Percentiles rank a stretch among this genome's conserved stretches.
Conservation (phyloP, 2,329 filamentous ascomycete species). For the Colletotrichum zoysiae region DNA sequence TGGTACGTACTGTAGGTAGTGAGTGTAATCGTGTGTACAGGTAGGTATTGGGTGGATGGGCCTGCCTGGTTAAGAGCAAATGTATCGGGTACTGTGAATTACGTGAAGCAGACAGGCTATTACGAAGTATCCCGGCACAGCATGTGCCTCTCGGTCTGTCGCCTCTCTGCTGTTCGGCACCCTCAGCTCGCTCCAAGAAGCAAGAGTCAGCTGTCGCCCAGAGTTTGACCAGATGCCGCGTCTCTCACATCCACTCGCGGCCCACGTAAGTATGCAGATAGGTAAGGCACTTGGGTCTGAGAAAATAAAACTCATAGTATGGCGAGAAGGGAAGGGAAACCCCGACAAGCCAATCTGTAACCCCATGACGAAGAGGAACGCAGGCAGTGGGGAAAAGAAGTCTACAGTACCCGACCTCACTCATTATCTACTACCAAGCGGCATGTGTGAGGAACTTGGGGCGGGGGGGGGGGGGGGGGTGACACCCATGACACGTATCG, state of each 20-base stretch:
- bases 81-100: constrained; percentile 1
- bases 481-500: neutral
- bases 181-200: constrained; percentile 1
- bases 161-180: constrained; percentile 15
- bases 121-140: neutral
- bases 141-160: neutral
- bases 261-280: neutral
- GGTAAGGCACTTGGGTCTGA: neutral
- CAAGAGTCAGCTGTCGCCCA: constrained; percentile 22
- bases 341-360: neutral
- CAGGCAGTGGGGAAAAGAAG: neutral
- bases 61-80: neutral
- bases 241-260: neutral
- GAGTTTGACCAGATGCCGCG: constrained; percentile 6
- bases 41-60: constrained; percentile 5
- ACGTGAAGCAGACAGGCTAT: no score
- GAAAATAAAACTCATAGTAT: neutral
- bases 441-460: neutral
- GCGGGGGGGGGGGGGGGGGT: neutral
- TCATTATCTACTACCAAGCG: neutral
- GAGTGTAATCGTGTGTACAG: no score
- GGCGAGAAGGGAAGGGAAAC: neutral
- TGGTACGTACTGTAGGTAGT: no score
- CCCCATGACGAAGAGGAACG: neutral
- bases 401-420: neutral